Base-by-base conservation (phyloP, 2,329 filamentous ascomycete species). In the Xylariaceae sp. region DNA sequence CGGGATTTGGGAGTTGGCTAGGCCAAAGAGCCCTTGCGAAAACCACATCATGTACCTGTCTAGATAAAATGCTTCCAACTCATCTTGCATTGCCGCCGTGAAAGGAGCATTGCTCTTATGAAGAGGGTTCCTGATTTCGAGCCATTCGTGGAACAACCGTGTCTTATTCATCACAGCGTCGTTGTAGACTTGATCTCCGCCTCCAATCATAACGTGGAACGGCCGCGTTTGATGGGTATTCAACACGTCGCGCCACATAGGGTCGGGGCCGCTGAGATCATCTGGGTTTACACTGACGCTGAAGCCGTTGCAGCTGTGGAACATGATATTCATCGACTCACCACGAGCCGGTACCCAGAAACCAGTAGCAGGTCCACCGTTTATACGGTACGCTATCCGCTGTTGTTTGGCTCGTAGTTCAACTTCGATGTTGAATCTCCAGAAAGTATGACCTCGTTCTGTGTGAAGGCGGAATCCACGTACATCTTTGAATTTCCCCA, bases 171-270 rank as follows among this genome's bases (percentile, higher is more conserved):
- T 88, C 15, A 92, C 87, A 11, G 82, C 82, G 70, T 99, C 94
- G 63, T 96, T 97, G 75, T 97, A 99, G 57, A 99, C 89, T 72
- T 99, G 94, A 67, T 97, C 93, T 51, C 94, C 94, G 41, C 94
- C 95, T 29, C 94, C 95, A 61, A 99, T 82, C 94, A 99, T 99
- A 49, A 96, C 92, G 72, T 99, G 95, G 76, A 97, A 99, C 2
- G 94, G 94, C 46, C 86, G 84, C 35, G 87, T 89, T 71, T 96
- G 92, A 68, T 99, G 94, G 18, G 79, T 90, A 70, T 97, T 97
- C 57, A 97, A 78, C 5, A 97, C 91, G 70, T 99, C 94, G 50
- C 93, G 87, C 94, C 95, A 99, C 73, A 99, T 81, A 1, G 94
- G 94, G 73, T 99, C 94, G 0, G 95, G 94, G 0, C 94, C 94